Percentiles rank a stretch among this genome's conserved stretches.
Conservation (phyloP, 2,329 filamentous ascomycete species). For the Paracoccidioides brasiliensis region DNA sequence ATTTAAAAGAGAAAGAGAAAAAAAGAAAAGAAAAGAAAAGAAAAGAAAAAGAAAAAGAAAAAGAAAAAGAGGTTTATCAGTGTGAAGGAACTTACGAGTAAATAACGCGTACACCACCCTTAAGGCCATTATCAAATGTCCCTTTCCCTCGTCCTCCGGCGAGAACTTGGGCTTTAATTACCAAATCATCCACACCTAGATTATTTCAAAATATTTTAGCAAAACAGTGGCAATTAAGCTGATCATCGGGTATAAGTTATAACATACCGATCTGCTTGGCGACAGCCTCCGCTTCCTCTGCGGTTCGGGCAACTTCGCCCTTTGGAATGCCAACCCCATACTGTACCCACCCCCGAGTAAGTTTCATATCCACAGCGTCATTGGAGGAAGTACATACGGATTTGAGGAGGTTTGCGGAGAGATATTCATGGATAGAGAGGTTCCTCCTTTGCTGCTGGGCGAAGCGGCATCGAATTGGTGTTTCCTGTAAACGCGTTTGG, state of each 20-base stretch:
- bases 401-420: slow-evolving; percentile 81
- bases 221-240: background rate
- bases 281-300: slow-evolving; percentile 79
- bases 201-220: background rate
- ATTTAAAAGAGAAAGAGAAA: background rate
- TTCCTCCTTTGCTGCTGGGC: slow-evolving; percentile 69
- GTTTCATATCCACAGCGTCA: background rate
- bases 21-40: background rate
- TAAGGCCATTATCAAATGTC: slow-evolving; percentile 93
- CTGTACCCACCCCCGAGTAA: slow-evolving; percentile 34
- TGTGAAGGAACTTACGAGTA: slow-evolving; percentile 55
- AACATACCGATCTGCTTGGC: slow-evolving; percentile 70
- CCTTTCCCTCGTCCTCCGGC: slow-evolving; percentile 97
- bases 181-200: slow-evolving; percentile 73
- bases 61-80: background rate
- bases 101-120: slow-evolving; percentile 96
- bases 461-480: slow-evolving; percentile 39
- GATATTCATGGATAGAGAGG: slow-evolving; percentile 96
- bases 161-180: slow-evolving; percentile 98
- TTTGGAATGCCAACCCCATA: slow-evolving; percentile 91
- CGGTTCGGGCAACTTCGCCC: slow-evolving; percentile 69
- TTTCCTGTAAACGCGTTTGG: slow-evolving; percentile 36
- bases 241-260: background rate
- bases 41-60: background rate
- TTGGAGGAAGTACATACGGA: slow-evolving; percentile 32